Conservation (phyloP, 225 moss, liverwort and hornwort species). For the Physcomitrium patens region DNA sequence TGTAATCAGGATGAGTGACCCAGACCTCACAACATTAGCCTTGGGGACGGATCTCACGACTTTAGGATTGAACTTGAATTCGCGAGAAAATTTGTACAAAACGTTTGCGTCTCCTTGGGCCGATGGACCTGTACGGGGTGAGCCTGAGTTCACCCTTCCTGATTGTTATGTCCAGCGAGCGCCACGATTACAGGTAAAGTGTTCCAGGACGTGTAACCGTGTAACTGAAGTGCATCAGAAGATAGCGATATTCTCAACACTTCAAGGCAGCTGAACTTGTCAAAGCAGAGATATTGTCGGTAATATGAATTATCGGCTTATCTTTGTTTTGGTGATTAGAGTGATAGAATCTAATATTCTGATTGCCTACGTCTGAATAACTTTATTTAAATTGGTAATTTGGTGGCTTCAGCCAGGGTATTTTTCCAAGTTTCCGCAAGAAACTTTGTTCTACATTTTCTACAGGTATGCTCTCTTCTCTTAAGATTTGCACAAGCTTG, state of each 20-base stretch:
- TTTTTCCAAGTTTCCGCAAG: constrained; percentile 79
- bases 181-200: constrained; percentile 73
- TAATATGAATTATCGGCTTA: not conserved
- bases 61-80: constrained; percentile 84
- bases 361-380: not conserved
- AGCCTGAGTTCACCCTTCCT: constrained; percentile 82
- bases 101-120: constrained; percentile 94
- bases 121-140: constrained; percentile 77
- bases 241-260: not conserved
- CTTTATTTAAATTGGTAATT: constrained; percentile 13
- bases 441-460: constrained; percentile 87
- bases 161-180: constrained; percentile 75
- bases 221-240: not conserved
- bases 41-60: constrained; percentile 90
- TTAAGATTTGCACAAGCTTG: not conserved
- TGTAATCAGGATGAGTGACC: constrained; percentile 87
- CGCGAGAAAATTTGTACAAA: constrained; percentile 93
- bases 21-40: constrained; percentile 82
- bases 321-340: not conserved
- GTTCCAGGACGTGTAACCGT: not conserved
- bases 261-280: not conserved
- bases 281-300: not conserved
- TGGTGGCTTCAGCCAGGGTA: constrained; percentile 62
- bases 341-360: not conserved
- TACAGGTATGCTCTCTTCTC: constrained; percentile 58